Evolutionary conservation across 352 stramenopile species (phyloP), one percentile per base, ranked within the genome.

Genomic region (Lagenidium sp.): DNA sequence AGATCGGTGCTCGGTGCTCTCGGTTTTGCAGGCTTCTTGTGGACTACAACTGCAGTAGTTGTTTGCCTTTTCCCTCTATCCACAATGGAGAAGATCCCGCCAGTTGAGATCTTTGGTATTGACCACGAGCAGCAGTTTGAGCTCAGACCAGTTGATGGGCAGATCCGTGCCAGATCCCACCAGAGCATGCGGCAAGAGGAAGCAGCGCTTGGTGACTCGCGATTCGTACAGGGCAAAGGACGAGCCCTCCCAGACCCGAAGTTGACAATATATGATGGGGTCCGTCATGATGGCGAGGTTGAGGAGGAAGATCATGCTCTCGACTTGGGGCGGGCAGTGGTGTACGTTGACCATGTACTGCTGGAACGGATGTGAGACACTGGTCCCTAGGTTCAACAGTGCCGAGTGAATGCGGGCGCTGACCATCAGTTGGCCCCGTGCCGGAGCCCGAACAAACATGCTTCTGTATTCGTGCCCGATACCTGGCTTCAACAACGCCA

Each of bases 221-320:
- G 36, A 43, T 20, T 51, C 36, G 50, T 47, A 50, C 4, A 47
- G 18, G 4, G 21, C 50, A 11, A 57, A 25, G 7, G 22, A 25
- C 4, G n/a, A 25, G 2, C 50, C 50, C 1, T 20, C 12, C 8
- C 38, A 44, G 0, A 47, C 15, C 0, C 43, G 41, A 22, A 51
- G 37, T 15, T 31, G 42, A 4, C 46, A 24, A 23, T 37, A 47
- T 15, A 32, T 44, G 6, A 58, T 15, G 13, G 50, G 50, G 13
- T 58, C 50, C 20, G 43, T 58, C 50, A 52, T 52, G 4, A 52
- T 45, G 0, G 20, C 42, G 13, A 58, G 31, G 25, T 58, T 58
- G 23, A 58, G 40, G 19, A 58, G 38, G 24, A 41, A 58, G 24
- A 58, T 45, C 16, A 21, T 18, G 1, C 36, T 35, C 12, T 53